Base-by-base conservation (phyloP, 2,329 filamentous ascomycete species). In the Lojkania enalia region DNA sequence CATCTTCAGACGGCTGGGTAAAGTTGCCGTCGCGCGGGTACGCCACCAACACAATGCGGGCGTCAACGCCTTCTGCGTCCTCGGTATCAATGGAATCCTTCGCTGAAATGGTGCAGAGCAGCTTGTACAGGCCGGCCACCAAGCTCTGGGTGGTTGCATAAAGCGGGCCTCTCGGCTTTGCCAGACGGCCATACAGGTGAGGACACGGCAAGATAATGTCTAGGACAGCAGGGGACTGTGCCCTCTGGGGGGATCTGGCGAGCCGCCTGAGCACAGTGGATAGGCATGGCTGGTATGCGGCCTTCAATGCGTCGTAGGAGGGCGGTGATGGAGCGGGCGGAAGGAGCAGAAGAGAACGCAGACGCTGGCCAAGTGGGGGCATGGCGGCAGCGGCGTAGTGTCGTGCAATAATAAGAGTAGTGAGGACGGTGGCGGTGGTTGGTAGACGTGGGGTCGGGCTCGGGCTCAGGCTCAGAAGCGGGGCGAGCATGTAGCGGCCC, bases 51-150 rank as follows among this genome's bases (percentile, higher is more conserved):
- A 96, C 61, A 13, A 96, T 73, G 3, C 90, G 82, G 1, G 82
- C 78, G 69, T 96, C 90, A 13, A 96, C 80, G 18, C 88, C 86
- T 35, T 84, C 83, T 0, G 82, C 78, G 25, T 82, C 81, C 74
- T 81, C 75, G 70, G 88, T 65, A 69, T 88, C 72, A 67, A 85
- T 72, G 73, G 73, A 74, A 36, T 81, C 74, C 53, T 83, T 77
- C 11, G 84, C 81, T 51, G 86, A 89, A n/a, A 89, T 75, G 35
- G 84, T 74, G 23, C 86, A 86, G 44, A 94, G 75, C 38, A 96
- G 78, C 58, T 84, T 84, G 76, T 97, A 97, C 18, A 95, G 65
- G 19, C 81, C 81, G 2, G 87, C 87, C 16, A 96, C 72, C 4
- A 92, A 75, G n/a, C 79, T 76, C 68, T 96, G 90, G 0, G 84